These are phyloP conservation scores for Kalanchoe fedtschenkoi DNA, from an alignment of 164 flowering plant genomes.

Conservation along the genomic window DNA sequence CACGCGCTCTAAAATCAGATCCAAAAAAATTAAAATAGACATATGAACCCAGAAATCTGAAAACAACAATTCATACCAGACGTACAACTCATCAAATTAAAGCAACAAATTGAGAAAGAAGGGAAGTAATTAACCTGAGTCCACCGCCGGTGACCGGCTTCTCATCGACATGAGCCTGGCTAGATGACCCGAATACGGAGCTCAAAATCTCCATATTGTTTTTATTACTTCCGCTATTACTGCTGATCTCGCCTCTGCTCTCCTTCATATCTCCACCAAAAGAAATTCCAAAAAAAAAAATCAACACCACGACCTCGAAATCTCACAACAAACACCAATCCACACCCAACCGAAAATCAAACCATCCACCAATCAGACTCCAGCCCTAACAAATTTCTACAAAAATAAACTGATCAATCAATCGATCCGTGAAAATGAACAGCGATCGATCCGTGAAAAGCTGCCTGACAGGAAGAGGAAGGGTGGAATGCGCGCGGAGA, in stretches of 20 bases:
- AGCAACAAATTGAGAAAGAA: background rate
- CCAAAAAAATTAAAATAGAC: too few relatives aligned
- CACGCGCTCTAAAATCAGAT: too few relatives aligned
- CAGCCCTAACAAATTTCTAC: too few relatives aligned
- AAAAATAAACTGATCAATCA: background rate
- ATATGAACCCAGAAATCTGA: too few relatives aligned
- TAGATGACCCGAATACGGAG: constrained; percentile 53
- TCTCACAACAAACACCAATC: background rate
- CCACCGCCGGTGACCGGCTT: constrained; percentile 91
- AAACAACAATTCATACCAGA: background rate
- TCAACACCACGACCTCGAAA: background rate
- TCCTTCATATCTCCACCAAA: background rate
- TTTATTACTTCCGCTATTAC: background rate
- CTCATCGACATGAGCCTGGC: constrained; percentile 56
- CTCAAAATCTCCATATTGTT: constrained; percentile 62
- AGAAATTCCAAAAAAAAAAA: background rate
- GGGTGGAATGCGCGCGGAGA: too few relatives aligned
- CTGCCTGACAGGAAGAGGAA: background rate
- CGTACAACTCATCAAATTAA: too few relatives aligned
- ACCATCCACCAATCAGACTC: too few relatives aligned
- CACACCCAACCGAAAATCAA: background rate
- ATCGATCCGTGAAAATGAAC: background rate
- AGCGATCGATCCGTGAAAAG: background rate
- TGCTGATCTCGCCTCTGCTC: constrained; percentile 3
- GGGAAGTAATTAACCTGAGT: constrained; percentile 44